Percentiles rank a stretch among this genome's conserved stretches.
Conservation (phyloP, 2,329 filamentous ascomycete species). For the Neonectria coccinea region DNA sequence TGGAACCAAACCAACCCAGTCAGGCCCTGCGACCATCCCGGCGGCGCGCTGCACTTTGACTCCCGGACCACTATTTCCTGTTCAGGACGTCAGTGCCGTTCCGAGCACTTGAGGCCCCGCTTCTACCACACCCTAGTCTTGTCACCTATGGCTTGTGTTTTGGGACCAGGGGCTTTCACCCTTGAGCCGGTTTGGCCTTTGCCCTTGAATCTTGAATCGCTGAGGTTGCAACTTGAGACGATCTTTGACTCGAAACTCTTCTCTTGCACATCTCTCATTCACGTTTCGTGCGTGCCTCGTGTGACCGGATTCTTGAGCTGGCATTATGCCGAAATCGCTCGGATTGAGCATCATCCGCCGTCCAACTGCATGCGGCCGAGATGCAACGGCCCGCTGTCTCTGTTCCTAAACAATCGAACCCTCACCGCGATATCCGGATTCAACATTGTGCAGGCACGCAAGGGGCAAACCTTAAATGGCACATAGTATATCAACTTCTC, state of each 20-base stretch:
- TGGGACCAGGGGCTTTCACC: slow-evolving; percentile 35
- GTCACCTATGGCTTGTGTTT: slow-evolving; percentile 36
- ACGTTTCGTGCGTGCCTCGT: slow-evolving; percentile 44
- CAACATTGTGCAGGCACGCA: slow-evolving; percentile 19
- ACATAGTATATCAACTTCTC: slow-evolving; percentile 25
- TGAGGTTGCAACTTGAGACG: slow-evolving; percentile 40
- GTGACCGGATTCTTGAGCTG: slow-evolving; percentile 61
- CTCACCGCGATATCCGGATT: slow-evolving; percentile 20
- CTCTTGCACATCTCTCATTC: slow-evolving; percentile 19
- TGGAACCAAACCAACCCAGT: slow-evolving; percentile 4
- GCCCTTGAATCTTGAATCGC: slow-evolving; percentile 31
- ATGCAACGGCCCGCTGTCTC: slow-evolving; percentile 20
- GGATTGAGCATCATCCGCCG: slow-evolving; percentile 3
- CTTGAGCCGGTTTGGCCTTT: slow-evolving; percentile 33
- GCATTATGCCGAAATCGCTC: slow-evolving; percentile 48
- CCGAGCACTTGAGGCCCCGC: slow-evolving; percentile 33
- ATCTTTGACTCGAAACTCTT: slow-evolving; percentile 43
- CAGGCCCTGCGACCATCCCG: slow-evolving; percentile 37
- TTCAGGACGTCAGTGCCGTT: slow-evolving; percentile 43
- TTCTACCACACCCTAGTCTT: slow-evolving; percentile 39
- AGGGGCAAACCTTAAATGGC: slow-evolving; percentile 24
- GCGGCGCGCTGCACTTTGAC: slow-evolving; percentile 37
- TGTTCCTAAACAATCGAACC: slow-evolving; percentile 14
- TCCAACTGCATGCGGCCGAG: slow-evolving; percentile 20
- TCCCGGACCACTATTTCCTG: slow-evolving; percentile 42